Evolutionary conservation across 352 stramenopile genomes (phyloP), one percentile per base, ranked within the genome.

Genomic region (Thalassiosira ordinaria): DNA sequence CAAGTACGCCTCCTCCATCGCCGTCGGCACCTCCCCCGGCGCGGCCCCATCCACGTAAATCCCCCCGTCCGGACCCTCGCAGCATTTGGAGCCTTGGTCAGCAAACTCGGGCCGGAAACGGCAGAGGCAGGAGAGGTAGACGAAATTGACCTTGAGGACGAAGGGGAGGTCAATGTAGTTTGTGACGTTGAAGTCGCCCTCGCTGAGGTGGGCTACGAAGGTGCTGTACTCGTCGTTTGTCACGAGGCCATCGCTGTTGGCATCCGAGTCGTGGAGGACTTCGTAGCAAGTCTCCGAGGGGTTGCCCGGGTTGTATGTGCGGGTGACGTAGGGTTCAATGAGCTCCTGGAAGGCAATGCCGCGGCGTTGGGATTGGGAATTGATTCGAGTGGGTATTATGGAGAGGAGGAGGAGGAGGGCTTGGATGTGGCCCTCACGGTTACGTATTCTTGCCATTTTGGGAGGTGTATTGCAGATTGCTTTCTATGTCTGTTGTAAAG

Each of bases 41-140:
- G 18, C 41, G 35, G 84, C 33, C 4, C 82, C 84, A 0, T 55
- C n/a, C 11, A 80, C 74, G 20, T 37, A 55, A 49, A 92, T 86
- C 14, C 78, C 60, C 18, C n/a, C 61, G 13, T 79, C 52, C 18
- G 59, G 39, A 35, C 71, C 49, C 6, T 9, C 20, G 63, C 68
- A 76, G 41, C 64, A 66, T 16, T 60, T 35, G n/a, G 26, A 14
- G 26, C 51, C 47, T 2, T 3, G 20, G 13, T 18, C 11, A 20
- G 24, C 24, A 35, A 51, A 55, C 14, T 33, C 16, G 1, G 41
- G 60, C 6, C 1, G 44, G 46, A 37, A 60, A 2, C 31, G 16
- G 77, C 89, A 93, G 8, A 91, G 64, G 68, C 89, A 93, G 46
- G 70, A 75, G 33, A 92, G 63, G 52, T 87, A 85, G 0, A 85